Evolutionary conservation across 208 protist genomes (phyloP), one percentile per base, ranked within the genome.

Genomic region (Trypanosoma vivax): DNA sequence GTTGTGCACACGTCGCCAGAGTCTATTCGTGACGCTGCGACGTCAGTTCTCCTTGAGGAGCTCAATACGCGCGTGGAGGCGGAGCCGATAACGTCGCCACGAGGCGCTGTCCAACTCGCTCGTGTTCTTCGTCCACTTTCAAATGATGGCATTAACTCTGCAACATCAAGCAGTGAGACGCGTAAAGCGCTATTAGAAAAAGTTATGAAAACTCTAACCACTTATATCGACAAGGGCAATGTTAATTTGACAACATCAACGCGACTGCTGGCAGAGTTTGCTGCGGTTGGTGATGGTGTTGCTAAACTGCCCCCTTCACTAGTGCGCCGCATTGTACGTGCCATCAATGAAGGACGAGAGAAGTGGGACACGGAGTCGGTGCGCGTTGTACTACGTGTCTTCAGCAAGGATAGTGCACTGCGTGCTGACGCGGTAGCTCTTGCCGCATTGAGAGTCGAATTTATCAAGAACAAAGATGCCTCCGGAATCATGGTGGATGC

Each of bases 301-400:
- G 18, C 16, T 23, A 24, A n/a, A 34, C 37, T 35, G 16, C 46
- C 60, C 11, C 23, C 39, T 18, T 25, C 50, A 10, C 27, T 66
- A 27, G 24, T 49, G 35, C 50, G 60, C 13, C 60, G 49, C 39
- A 13, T 66, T 2, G 51, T 66, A 13, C 50, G 37, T 11, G 60
- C 51, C 10, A 59, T 59, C 25, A 58, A 66, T 14, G 51, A 53
- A 25, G 24, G 50, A 18, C 27, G 45, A 9, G 60, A 66, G 31
- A 62, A 61, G 27, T 69, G 62, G 62, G 53, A 38, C 34, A 42
- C 54, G 14, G 40, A 57, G 33, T 38, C 55, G 9, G 62, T 62
- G 13, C 54, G 46, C 41, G 34, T 37, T 13, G 62, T 62, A 2
- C 42, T 69, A 11, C 28, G 55, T 6, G 39, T 50, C 18, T 62